Base-by-base conservation (phyloP, 2,329 filamentous ascomycete species). In the Phoma sp. region DNA sequence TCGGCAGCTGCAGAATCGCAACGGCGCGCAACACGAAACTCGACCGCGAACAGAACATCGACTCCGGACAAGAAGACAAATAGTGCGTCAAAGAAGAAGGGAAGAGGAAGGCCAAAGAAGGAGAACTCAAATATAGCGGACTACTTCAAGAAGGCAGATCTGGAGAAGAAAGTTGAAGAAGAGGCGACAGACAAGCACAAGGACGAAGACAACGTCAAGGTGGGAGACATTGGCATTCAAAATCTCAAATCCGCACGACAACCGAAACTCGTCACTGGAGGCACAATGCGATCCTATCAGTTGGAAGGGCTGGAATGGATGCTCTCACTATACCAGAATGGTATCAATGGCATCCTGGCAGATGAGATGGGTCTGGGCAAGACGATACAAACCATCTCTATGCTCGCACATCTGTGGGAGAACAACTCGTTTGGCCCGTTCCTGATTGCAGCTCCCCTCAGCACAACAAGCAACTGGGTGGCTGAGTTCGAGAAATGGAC, bases 291-390 rank as follows among this genome's bases (percentile, higher is more conserved):
- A 17, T 89, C 91, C 59, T 99, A 99, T 70, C 95, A 99, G 67
- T 79, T 99, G 0, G 94, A 98, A 72, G 95, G 95, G 0, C 76
- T 99, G 1, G 96, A 96, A 0, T 99, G 95, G 95, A 88, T 99
- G 80, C 85, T 85, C 29, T 87, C 85, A 0, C 73, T 89, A 3
- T 96, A 90, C 66, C 92, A 96, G 80, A 95, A 96, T 68, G 93
- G 93, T 10, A 85, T 97, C 74, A 96, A 92, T 62, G 93, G 93
- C 1, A 96, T 96, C 53, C 74, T 97, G 29, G 93, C 93, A 0
- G 93, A 97, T 66, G 93, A 97, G 74, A 97, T 97, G 93, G 93
- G 93, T 0, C 77, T 96, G 4, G 91, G 92, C 4, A 97, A 97
- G 79, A 97, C 93, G 0, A 85, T 97, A 0, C 93, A 97, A 70